These are phyloP conservation scores for Rubia balearica DNA, from an alignment of 305 asterid species.

Conservation along the genomic window DNA sequence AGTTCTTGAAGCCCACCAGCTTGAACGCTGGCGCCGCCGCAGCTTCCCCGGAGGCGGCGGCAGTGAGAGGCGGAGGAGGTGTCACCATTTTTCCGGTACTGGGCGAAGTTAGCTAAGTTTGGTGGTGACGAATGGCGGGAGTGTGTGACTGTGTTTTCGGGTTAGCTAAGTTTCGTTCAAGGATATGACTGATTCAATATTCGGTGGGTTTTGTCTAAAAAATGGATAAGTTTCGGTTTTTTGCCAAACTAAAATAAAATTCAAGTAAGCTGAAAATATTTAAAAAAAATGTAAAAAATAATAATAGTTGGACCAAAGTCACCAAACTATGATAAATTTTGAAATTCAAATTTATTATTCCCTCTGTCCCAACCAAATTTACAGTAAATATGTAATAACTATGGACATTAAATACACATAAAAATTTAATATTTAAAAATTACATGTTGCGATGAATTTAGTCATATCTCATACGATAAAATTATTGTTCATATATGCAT, in stretches of 20 bases:
- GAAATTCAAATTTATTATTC: neutral
- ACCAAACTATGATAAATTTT: too few relatives aligned
- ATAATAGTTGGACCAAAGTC: too few relatives aligned
- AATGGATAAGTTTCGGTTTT: neutral
- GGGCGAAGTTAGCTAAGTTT: neutral
- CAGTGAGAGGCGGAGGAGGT: conserved; percentile 13
- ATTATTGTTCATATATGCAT: too few relatives aligned
- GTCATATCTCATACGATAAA: too few relatives aligned
- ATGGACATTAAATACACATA: too few relatives aligned
- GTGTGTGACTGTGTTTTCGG: conserved; percentile 8
- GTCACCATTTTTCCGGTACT: conserved; percentile 10
- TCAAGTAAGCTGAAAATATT: too few relatives aligned
- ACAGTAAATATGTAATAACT: too few relatives aligned
- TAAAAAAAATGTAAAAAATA: too few relatives aligned
- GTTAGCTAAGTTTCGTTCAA: neutral
- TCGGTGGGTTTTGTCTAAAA: neutral
- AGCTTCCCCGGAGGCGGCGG: conserved; percentile 13
- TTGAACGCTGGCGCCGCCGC: conserved; percentile 30
- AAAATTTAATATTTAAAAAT: too few relatives aligned
- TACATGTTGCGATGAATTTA: too few relatives aligned
- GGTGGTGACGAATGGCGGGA: neutral
- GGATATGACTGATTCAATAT: neutral
- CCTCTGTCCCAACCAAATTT: too few relatives aligned
- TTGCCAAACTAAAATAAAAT: too few relatives aligned
- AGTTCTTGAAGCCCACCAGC: conserved; percentile 52